phyloP scores from a whole-genome alignment of 2,329 filamentous ascomycete genomes.

The Coniochaeta sp. region DNA sequence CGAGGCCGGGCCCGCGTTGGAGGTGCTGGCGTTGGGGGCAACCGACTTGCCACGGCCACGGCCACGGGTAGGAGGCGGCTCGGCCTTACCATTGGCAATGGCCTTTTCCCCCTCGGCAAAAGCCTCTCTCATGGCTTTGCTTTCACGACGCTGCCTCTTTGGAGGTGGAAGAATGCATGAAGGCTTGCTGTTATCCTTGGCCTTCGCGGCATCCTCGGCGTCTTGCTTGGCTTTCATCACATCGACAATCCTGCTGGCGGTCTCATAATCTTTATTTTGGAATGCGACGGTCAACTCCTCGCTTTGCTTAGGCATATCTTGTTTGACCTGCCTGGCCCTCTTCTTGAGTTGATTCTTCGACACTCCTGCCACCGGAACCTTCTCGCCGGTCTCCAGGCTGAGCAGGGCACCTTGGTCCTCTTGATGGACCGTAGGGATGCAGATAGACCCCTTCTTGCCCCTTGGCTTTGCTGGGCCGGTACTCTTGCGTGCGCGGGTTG shows the following conservation, averaged over 20 bases:
- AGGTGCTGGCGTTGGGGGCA: not conserved
- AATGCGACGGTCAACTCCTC: not conserved
- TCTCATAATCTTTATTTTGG: not conserved
- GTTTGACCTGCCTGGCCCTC: not conserved
- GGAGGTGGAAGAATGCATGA: not conserved
- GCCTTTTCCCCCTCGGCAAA: not conserved
- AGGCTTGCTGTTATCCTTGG: not conserved
- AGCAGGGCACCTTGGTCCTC: not conserved
- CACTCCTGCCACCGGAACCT: not conserved
- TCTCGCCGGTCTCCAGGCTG: not conserved
- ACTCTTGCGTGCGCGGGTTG: not conserved
- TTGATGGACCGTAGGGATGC: not conserved
- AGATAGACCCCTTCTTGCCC: not conserved
- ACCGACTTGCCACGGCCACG: not conserved
- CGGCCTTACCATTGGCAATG: not conserved
- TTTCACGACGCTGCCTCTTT: not conserved
- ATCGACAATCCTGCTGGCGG: not conserved
- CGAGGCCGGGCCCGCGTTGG: not conserved
- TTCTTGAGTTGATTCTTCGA: constrained; percentile 3
- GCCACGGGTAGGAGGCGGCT: not conserved
- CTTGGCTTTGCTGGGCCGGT: not conserved
- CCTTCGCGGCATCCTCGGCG: not conserved
- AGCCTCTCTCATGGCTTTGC: not conserved
- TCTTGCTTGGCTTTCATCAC: not conserved
- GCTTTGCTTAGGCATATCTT: too few species aligned